These are phyloP conservation scores for Talaromyces amestolkiae DNA, from an alignment of 2,329 filamentous ascomycete genomes.

Conservation along the genomic window DNA sequence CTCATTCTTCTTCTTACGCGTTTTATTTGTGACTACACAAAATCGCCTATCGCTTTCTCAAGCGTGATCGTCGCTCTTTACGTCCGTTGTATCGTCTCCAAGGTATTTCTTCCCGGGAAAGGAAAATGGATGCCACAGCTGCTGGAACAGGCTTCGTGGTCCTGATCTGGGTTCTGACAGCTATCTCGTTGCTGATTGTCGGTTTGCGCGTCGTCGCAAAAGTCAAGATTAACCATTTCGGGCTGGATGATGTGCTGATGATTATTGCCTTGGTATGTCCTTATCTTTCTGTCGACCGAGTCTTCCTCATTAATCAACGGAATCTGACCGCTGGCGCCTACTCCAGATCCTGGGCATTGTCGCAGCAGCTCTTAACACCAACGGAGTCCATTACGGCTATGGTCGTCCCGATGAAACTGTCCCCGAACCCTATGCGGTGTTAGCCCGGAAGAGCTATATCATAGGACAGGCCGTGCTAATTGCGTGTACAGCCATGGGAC, in stretches of 20 bases:
- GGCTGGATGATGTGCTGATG: slow-evolving; percentile 13
- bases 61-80: neutral
- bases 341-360: neutral
- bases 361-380: neutral
- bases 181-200: neutral
- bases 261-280: slow-evolving; percentile 10
- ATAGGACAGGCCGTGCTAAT: slow-evolving; percentile 25
- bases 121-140: neutral
- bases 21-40: neutral
- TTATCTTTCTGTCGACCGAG: slow-evolving; percentile 2
- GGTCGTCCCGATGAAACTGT: slow-evolving; percentile 2
- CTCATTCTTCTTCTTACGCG: neutral
- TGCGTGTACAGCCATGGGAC: slow-evolving; percentile 23
- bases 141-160: neutral
- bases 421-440: slow-evolving; percentile 3
- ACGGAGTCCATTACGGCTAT: slow-evolving; percentile 1
- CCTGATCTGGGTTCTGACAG: slow-evolving; percentile 10
- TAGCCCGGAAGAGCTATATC: slow-evolving; percentile 26
- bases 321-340: neutral
- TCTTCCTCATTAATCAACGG: slow-evolving; percentile 16
- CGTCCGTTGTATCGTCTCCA: neutral
- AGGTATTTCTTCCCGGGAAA: neutral
- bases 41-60: neutral
- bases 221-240: slow-evolving; percentile 11
- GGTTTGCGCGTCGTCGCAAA: slow-evolving; percentile 12